Evolutionary conservation across 306 rosid genomes (phyloP).

Genomic region (Prunus kanzakura): DNA sequence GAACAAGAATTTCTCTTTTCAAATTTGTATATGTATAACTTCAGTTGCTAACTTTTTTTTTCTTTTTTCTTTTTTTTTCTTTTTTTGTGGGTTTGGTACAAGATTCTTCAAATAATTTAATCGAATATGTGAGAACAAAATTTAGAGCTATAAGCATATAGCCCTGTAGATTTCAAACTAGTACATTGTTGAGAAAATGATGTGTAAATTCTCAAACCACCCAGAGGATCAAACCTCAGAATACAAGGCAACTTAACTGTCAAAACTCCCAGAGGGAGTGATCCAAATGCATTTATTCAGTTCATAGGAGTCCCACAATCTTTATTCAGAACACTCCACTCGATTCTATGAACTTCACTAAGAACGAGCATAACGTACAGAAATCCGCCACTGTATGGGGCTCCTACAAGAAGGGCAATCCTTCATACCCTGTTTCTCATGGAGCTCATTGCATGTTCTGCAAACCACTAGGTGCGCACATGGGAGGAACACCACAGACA

Average conservation of each 20-base stretch:
- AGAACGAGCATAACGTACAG: slow-evolving; percentile 60
- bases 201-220: slow-evolving; percentile 2
- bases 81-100: background rate
- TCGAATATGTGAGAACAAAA: background rate
- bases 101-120: background rate
- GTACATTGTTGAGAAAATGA: background rate
- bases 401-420: slow-evolving; percentile 95
- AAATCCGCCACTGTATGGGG: slow-evolving; percentile 77
- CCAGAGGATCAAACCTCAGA: slow-evolving; percentile 30
- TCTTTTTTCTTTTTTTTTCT: background rate
- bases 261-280: slow-evolving; percentile 29
- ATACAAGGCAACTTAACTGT: slow-evolving; percentile 36
- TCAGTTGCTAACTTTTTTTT: background rate
- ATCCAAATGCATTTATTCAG: slow-evolving; percentile 53
- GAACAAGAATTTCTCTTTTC: background rate
- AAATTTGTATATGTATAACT: background rate
- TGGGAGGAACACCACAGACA: slow-evolving; percentile 87
- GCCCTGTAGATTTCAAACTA: background rate
- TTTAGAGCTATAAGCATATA: background rate
- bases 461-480: slow-evolving; percentile 98
- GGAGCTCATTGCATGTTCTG: slow-evolving; percentile 87
- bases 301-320: slow-evolving; percentile 45
- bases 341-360: slow-evolving; percentile 28
- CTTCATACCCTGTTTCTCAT: slow-evolving; percentile 90
- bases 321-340: slow-evolving; percentile 57